Conservation (phyloP, 768 basidiomycete species). For the Tephrocybe rancida region DNA sequence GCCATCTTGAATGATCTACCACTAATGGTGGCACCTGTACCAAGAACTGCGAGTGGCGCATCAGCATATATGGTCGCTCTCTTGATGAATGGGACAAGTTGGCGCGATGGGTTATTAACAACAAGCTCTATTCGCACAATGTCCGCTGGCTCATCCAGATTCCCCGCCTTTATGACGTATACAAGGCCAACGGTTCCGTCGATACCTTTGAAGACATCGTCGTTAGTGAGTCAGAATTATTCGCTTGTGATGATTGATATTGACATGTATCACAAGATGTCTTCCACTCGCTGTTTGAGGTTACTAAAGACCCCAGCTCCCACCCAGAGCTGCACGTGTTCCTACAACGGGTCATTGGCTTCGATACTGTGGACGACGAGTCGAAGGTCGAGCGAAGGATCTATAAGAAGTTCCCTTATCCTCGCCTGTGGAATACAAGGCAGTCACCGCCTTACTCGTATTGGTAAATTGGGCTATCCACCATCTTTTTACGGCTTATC, state of each 20-base stretch:
- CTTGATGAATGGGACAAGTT: conserved; percentile 95
- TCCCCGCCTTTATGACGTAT: conserved; percentile 93
- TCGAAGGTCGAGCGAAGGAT: conserved; percentile 91
- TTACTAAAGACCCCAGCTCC: conserved; percentile 84
- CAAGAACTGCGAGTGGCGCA: conserved; percentile 95
- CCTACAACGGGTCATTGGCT: conserved; percentile 92
- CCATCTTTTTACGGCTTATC: background rate
- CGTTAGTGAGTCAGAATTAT: conserved; percentile 58
- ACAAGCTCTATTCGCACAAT: conserved; percentile 95
- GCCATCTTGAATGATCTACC: background rate
- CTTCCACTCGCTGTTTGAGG: conserved; percentile 93
- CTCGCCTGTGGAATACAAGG: conserved; percentile 83
- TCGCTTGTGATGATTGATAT: background rate
- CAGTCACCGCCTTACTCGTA: conserved; percentile 96
- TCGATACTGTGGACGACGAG: conserved; percentile 99
- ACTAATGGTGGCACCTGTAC: background rate
- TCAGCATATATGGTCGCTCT: conserved; percentile 91
- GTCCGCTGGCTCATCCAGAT: conserved; percentile 98
- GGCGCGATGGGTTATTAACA: conserved; percentile 93
- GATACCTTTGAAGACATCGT: conserved; percentile 91
- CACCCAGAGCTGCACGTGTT: conserved; percentile 97
- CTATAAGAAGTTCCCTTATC: conserved; percentile 93
- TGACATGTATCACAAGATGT: conserved; percentile 62
- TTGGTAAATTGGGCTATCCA: conserved; percentile 57
- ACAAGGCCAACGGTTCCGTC: conserved; percentile 85